phyloP scores from a whole-genome alignment of 805 yeast species.

The Candida railenensis region DNA sequence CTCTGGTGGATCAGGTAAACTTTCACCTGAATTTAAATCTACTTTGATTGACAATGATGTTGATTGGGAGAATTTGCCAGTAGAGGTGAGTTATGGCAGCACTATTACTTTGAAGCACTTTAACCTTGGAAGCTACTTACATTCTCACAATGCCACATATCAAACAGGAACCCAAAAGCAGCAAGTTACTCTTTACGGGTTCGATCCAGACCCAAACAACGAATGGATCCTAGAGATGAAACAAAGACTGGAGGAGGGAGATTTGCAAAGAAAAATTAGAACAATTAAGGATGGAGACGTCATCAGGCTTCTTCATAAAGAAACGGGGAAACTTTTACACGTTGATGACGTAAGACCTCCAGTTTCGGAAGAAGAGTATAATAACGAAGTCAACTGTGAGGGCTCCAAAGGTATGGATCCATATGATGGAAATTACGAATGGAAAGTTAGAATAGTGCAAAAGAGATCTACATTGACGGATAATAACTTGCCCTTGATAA shows the following conservation, averaged over 20 bases:
- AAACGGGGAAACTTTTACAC: slow-evolving; percentile 66
- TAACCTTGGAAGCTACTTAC: slow-evolving; percentile 72
- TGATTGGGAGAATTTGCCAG: slow-evolving; percentile 42
- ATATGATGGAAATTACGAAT: slow-evolving; percentile 61
- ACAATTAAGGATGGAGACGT: slow-evolving; percentile 53
- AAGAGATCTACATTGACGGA: slow-evolving; percentile 34
- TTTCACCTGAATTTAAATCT: slow-evolving; percentile 70
- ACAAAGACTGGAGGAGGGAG: slow-evolving; percentile 36
- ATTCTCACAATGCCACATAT: slow-evolving; percentile 68
- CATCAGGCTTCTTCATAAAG: slow-evolving; percentile 67
- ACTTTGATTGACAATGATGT: slow-evolving; percentile 35
- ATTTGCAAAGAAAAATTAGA: slow-evolving; percentile 30
- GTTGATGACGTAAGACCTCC: slow-evolving; percentile 81
- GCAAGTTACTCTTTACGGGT: slow-evolving; percentile 73
- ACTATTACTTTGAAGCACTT: slow-evolving; percentile 69
- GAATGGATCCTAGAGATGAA: slow-evolving; percentile 66
- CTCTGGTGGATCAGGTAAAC: slow-evolving; percentile 51
- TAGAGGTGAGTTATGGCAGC: slow-evolving; percentile 73
- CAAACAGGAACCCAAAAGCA: slow-evolving; percentile 69
- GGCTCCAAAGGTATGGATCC: slow-evolving; percentile 65
- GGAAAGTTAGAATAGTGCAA: slow-evolving; percentile 53
- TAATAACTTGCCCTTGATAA: slow-evolving; percentile 32
- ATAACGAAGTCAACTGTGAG: slow-evolving; percentile 74
- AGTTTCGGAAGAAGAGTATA: slow-evolving; percentile 85
- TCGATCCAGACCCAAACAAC: slow-evolving; percentile 59